Percentiles rank a stretch among this genome's conserved stretches.
Evolutionary conservation across 805 yeast species (phyloP).

Genomic region (Yueomyces sp.): DNA sequence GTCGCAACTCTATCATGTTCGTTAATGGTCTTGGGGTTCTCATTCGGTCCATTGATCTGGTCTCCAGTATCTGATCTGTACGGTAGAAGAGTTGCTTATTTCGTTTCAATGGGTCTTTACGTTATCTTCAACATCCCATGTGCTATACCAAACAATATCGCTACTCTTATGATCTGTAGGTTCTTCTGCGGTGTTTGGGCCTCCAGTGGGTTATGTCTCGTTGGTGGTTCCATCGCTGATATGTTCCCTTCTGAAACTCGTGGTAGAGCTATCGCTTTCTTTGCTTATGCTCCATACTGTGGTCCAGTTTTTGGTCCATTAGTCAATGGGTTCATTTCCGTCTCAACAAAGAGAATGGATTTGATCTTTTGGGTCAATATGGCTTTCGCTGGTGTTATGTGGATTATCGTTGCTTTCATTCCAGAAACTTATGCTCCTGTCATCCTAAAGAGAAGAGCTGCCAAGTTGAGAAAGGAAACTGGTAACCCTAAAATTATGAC

Average conservation of each 20-base stretch:
- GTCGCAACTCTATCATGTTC: constrained; percentile 75
- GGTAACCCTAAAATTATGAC: constrained; percentile 81
- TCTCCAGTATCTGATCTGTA: constrained; percentile 77
- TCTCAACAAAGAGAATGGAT: constrained; percentile 54
- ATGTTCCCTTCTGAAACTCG: constrained; percentile 70
- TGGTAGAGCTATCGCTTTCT: constrained; percentile 82
- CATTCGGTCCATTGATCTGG: constrained; percentile 81
- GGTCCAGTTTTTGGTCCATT: constrained; percentile 88
- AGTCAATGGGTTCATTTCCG: constrained; percentile 74
- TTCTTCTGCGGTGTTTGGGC: constrained; percentile 82
- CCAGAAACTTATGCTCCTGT: constrained; percentile 94
- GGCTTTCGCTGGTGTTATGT: constrained; percentile 82
- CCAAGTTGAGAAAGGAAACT: constrained; percentile 56
- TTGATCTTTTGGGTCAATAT: constrained; percentile 80
- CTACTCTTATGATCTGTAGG: constrained; percentile 67
- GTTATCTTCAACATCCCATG: constrained; percentile 76
- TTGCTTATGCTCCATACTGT: constrained; percentile 84
- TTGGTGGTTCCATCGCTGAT: constrained; percentile 87
- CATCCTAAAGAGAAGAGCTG: constrained; percentile 54
- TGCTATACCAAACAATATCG: constrained; percentile 73
- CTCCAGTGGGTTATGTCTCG: constrained; percentile 70
- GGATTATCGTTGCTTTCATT: constrained; percentile 47
- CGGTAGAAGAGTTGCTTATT: constrained; percentile 77
- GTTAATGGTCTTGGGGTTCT: constrained; percentile 78
- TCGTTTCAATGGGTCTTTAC: constrained; percentile 61